Evolutionary conservation across 495 filamentous ascomycete species (phyloP), one percentile per base, ranked within the genome.

Genomic region (Bacidia gigantensis): DNA sequence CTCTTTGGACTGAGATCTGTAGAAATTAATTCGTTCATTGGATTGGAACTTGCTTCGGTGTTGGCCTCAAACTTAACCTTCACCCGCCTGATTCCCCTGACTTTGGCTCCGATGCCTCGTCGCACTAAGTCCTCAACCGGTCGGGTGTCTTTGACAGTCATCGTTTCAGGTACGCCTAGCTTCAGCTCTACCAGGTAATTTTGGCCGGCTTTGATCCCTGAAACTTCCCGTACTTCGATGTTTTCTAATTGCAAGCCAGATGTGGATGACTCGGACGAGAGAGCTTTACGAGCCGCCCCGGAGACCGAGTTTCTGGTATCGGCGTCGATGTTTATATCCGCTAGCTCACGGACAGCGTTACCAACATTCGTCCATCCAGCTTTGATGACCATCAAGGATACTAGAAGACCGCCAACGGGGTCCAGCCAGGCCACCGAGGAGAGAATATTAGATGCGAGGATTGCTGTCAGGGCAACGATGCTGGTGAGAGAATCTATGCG

Each of bases 401-500:
- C 95, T 22, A 95, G 64, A 18, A 97, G 74, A 11, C 92, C 88
- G 42, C 92, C 92, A 47, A 95, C 82, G n/a, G 92, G 88, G 67
- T 98, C 93, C 41, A 97, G 75, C 88, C 89, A 96, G 42, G 81
- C 74, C 39, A 87, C 86, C 58, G 90, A 81, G 23, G 78, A 69
- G 35, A 95, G 76, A 46, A 95, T 66, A 64, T 95, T 89, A n/a
- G 86, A 86, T 26, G 87, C 90, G 24, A 84, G 78, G 60, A 98
- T 95, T 17, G 84, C 88, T 46, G 81, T 66, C 12, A 98, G 73
- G 11, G 92, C 92, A 47, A 96, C 92, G 56, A 98, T 84, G 46
- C 88, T 87, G 0, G 92, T 97, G 21, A 96, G 76, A 46, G 86
- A 94, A 65, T 98, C 92, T 61, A 98, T 82, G 46, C 92, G 86